phyloP scores from a whole-genome alignment of 129 eudicot species.

The Artemisia tridentata region DNA sequence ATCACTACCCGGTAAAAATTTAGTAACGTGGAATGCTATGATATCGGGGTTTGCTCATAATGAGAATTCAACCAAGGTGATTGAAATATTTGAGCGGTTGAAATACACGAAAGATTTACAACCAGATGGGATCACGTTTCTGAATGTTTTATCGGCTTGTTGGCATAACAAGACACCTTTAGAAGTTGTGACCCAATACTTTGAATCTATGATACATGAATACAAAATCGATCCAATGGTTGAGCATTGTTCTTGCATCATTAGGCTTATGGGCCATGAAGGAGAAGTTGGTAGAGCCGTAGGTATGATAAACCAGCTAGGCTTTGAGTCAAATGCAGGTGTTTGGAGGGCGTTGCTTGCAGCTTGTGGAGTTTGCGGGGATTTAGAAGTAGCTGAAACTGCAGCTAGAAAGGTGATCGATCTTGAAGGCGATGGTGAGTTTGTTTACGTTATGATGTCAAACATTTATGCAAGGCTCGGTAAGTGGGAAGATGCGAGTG shows the following conservation, averaged over 20 bases:
- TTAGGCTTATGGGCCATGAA: conserved; percentile 72
- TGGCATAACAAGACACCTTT: conserved; percentile 58
- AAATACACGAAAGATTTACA: conserved; percentile 36
- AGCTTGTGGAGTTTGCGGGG: conserved; percentile 62
- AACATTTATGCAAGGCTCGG: conserved; percentile 56
- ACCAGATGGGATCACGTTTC: conserved; percentile 73
- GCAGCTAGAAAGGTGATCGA: conserved; percentile 63
- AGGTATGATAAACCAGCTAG: conserved; percentile 49
- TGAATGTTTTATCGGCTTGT: conserved; percentile 66
- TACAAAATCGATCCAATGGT: conserved; percentile 48
- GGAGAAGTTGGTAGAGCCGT: conserved; percentile 60
- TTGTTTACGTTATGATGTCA: conserved; percentile 64
- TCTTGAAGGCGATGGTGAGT: conserved; percentile 58
- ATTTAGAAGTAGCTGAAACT: conserved; percentile 53
- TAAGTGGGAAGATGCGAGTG: conserved; percentile 61
- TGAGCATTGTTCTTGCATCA: conserved; percentile 68
- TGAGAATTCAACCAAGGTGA: conserved; percentile 49
- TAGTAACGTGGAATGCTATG: conserved; percentile 72
- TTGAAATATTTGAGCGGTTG: conserved; percentile 46
- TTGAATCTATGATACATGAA: conserved; percentile 56
- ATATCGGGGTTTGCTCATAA: conserved; percentile 78
- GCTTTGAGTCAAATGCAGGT: conserved; percentile 44
- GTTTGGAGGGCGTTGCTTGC: conserved; percentile 84
- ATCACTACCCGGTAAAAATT: conserved; percentile 44
- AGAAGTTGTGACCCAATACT: conserved; percentile 46